phyloP scores from a whole-genome alignment of 129 eudicot genomes.

The Centella asiatica region DNA sequence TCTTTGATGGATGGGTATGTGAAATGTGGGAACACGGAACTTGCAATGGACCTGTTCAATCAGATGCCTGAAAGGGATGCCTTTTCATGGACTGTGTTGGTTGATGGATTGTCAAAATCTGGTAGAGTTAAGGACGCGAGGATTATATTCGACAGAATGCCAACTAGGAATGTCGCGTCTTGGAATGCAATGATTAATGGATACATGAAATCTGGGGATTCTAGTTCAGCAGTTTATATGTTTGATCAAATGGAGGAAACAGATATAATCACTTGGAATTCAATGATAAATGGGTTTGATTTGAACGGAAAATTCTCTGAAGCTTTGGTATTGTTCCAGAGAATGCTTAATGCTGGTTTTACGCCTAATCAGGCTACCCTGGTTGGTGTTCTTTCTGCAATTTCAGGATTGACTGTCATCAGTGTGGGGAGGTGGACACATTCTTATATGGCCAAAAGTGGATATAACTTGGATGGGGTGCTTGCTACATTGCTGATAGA shows the following conservation, averaged over 20 bases:
- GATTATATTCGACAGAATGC: slow-evolving; percentile 32
- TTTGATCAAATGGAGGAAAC: slow-evolving; percentile 27
- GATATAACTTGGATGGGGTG: slow-evolving; percentile 24
- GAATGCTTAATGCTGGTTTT: slow-evolving; percentile 17
- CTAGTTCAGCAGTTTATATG: slow-evolving; percentile 18
- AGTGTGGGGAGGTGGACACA: slow-evolving; percentile 37
- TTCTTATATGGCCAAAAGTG: slow-evolving; percentile 30
- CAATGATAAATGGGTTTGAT: slow-evolving; percentile 37
- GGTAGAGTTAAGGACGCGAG: slow-evolving; percentile 30
- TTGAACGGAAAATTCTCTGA: slow-evolving; percentile 21
- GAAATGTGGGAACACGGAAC: slow-evolving; percentile 22
- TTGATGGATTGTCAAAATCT: slow-evolving; percentile 32
- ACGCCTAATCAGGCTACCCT: slow-evolving; percentile 35
- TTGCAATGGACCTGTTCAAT: slow-evolving; percentile 31
- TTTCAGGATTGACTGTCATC: slow-evolving; percentile 26
- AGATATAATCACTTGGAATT: slow-evolving; percentile 29
- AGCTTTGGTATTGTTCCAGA: slow-evolving; percentile 26
- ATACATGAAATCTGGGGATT: slow-evolving; percentile 37
- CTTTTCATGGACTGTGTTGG: slow-evolving; percentile 38
- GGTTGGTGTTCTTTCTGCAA: slow-evolving; percentile 34
- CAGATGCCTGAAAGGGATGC: slow-evolving; percentile 27
- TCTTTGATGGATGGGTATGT: slow-evolving; percentile 41
- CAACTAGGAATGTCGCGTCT: slow-evolving; percentile 24
- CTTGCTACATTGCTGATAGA: slow-evolving; percentile 33
- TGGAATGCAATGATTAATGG: slow-evolving; percentile 44